A percentile compares a stretch with the other conserved stretches of the same genome.
Conservation (phyloP, 345 rosid genomes). For the Gossypium herbaceum region DNA sequence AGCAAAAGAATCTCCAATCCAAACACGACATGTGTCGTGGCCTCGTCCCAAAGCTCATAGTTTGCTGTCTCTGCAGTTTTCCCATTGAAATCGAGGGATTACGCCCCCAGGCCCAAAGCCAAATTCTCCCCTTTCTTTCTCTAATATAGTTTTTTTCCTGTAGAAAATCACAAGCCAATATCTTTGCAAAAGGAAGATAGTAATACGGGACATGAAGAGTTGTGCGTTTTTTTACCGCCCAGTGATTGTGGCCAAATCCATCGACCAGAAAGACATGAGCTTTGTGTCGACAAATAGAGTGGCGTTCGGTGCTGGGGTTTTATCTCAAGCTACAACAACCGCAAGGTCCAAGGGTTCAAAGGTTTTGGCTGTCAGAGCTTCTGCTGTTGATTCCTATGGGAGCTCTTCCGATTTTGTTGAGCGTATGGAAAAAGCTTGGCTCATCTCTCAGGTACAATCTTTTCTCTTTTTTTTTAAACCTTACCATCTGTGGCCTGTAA, state of each 20-base stretch:
- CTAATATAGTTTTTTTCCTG: neutral
- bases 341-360: constrained; percentile 16
- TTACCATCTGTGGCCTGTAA: neutral
- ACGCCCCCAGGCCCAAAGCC: constrained; percentile 33
- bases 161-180: neutral
- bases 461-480: neutral
- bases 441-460: constrained; percentile 60
- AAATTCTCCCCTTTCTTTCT: neutral
- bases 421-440: constrained; percentile 85
- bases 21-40: constrained; percentile 43
- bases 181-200: neutral
- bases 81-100: constrained; percentile 1
- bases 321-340: constrained; percentile 15
- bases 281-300: constrained; percentile 12
- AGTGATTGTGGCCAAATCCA: constrained; percentile 20
- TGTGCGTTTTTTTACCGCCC: constrained; percentile 31
- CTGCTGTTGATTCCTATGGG: constrained; percentile 62
- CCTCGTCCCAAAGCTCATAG: neutral
- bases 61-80: constrained; percentile 3
- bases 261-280: constrained; percentile 14
- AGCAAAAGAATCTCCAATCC: neutral
- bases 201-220: constrained; percentile 28
- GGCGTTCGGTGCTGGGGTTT: constrained; percentile 19
- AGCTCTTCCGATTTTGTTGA: constrained; percentile 69
- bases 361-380: constrained; percentile 41